Conservation (phyloP, 371 early-diverging fungal genomes). For the Mortierella sp. region DNA sequence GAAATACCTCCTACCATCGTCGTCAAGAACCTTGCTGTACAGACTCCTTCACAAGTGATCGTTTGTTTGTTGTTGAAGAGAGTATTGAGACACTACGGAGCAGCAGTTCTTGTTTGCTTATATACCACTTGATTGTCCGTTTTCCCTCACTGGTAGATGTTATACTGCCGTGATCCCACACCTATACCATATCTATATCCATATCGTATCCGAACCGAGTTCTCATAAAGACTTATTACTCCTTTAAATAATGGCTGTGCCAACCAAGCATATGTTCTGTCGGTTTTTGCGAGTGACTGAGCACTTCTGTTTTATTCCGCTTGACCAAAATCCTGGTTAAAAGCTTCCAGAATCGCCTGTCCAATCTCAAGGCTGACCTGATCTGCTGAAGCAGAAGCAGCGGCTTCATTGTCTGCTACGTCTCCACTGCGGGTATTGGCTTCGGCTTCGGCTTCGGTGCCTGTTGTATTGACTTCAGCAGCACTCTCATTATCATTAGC, state of each 20-base stretch:
- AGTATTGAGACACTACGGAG: not conserved
- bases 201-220: not conserved
- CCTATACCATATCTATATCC: not conserved
- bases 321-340: conserved; percentile 43
- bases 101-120: not conserved
- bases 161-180: too few relatives aligned
- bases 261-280: too few relatives aligned
- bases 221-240: too few relatives aligned
- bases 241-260: too few relatives aligned
- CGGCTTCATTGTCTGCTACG: not conserved
- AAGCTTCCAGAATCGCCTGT: conserved; percentile 45
- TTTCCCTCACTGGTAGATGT: too few relatives aligned
- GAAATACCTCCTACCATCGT: not conserved
- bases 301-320: conserved; percentile 14
- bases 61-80: not conserved
- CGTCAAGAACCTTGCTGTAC: not conserved
- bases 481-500: not conserved
- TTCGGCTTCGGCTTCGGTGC: not conserved
- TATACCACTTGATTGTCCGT: not conserved
- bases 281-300: too few relatives aligned
- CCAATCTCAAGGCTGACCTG: conserved; percentile 15
- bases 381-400: not conserved
- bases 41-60: not conserved
- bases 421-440: not conserved
- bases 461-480: not conserved